Evolutionary conservation across 352 stramenopile genomes (phyloP), one percentile per base, ranked within the genome.

Genomic region (Elongisporangium undulatum): DNA sequence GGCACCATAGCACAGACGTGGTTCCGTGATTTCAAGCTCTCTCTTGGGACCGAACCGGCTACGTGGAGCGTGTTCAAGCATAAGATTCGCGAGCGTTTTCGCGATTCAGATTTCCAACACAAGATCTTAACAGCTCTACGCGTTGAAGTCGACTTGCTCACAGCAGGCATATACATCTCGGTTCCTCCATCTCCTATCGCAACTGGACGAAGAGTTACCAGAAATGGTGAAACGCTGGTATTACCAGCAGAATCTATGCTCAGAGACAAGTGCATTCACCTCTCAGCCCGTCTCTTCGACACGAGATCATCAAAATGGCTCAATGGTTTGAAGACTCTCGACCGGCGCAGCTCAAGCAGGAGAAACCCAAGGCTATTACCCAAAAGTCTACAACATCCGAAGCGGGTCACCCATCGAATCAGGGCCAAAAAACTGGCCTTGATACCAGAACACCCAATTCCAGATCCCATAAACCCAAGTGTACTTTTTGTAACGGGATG

Each of bases 21-120:
- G 56, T 62, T 53, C 15, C 58, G 24, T 2, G 51, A 59, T 23
- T 59, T 64, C 19, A 64, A 64, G 17, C 22, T 64, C 0, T 59
- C 58, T 2, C 51, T 64, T 16, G 38, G 51, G 23, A 39, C 58
- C 15, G 51, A 64, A n/a, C 58, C 58, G n/a, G 58, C 51, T 22
- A 58, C 51, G 17, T 58, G 58, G 58, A 16, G 23, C 19, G 38
- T 58, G 16, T 58, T 64, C 12, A 59, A 34, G 26, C 26, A 8
- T 34, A 34, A 34, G 26, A 34, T 34, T 34, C 26, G 26, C 26
- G 26, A 34, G 26, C 26, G 26, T 9, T 34, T 34, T 8, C 26
- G 26, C 26, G 26, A 34, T 34, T 34, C 26, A 34, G 26, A 34
- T 34, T 34, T 34, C 26, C 26, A 34, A 34, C 26, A 34, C 26